Evolutionary conservation across 169 alveolate species (phyloP), one percentile per base, ranked within the genome.

Genomic region (Blepharisma undulans): DNA sequence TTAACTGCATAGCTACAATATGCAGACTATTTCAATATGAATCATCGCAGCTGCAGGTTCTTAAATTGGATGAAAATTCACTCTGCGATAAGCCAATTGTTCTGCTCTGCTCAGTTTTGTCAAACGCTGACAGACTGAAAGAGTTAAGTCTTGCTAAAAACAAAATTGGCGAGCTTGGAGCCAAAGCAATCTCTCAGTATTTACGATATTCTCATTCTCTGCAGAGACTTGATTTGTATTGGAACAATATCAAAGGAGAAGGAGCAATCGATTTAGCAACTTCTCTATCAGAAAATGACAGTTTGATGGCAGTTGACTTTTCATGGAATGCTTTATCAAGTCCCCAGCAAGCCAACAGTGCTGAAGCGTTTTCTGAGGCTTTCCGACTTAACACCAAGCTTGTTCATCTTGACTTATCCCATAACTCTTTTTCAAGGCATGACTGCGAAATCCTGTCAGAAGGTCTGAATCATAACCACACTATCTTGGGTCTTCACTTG

Each of bases 371-470:
- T 76, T 90, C 93, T 91, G 91, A 91, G 60, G 96, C 96, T 60
- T 76, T 96, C 30, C 84, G 89, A 76, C 91, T 94, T 86, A 88
- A 92, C 21, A 92, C 94, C 3, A 74, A 80, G 66, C 61, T 96
- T 36, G 22, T 94, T 30, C 98, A 96, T 92, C 80, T 96, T 86
- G 97, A 96, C 84, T 87, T 96, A n/a, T 96, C 98, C 8, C 93
- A 94, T 92, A 95, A 95, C 85, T 79, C 88, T 88, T 90, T 96
- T 18, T 90, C 91, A 48, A 21, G 36, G 29, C 89, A 92, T 19
- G 97, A 94, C 60, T 90, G 95, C 61, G 92, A 87, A 34, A 90
- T 88, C 16, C 93, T 96, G 29, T 93, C 95, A 61, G 94, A 93
- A 30, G 78, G 91, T 25, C 91, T 95, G 21, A 71, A 88, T 84